Evolutionary conservation across 345 rosid species (phyloP), one percentile per base, ranked within the genome.

Genomic region (Salix udensis): DNA sequence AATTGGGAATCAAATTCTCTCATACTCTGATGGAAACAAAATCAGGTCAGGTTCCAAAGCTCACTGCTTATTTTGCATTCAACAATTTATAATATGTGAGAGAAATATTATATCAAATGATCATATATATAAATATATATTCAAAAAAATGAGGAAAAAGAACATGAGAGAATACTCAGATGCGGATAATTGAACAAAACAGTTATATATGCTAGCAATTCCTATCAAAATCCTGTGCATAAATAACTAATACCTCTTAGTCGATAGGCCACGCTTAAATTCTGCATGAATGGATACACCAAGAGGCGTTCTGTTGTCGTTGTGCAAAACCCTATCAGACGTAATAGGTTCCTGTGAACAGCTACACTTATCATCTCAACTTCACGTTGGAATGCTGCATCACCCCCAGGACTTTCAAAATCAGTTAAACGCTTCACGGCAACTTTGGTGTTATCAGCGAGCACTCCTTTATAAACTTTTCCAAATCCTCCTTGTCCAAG

Each of bases 301-400:
- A 95, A 78, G 68, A 95, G 93, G 44, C 97, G 96, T 75, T 95
- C 98, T 6, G 96, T 93, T 74, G 89, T 91, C 2, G 97, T 95
- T 40, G 98, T 93, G 84, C 98, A 95, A 79, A 95, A 95, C 23
- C 97, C 98, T 73, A 95, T 95, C 68, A 95, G 84, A 70, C 96
- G 88, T 66, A 93, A 84, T 28, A 95, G 90, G 79, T 95, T 95
- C 85, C 85, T 88, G 75, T 95, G 98, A 73, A 95, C 98, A 67
- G 98, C 98, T 76, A 95, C 96, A 69, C 97, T 93, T 80, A 91
- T 95, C 98, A 95, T 90, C 89, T 93, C 97, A 26, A 95, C 98
- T 88, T 95, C 97, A 44, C 98, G 90, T 74, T 91, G 96, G 88
- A 93, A 95, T 76, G 97, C 96, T 24, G 91, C 90, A 72, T 95